phyloP scores from a whole-genome alignment of 257 asterid species.

The Solanum dulcamara region DNA sequence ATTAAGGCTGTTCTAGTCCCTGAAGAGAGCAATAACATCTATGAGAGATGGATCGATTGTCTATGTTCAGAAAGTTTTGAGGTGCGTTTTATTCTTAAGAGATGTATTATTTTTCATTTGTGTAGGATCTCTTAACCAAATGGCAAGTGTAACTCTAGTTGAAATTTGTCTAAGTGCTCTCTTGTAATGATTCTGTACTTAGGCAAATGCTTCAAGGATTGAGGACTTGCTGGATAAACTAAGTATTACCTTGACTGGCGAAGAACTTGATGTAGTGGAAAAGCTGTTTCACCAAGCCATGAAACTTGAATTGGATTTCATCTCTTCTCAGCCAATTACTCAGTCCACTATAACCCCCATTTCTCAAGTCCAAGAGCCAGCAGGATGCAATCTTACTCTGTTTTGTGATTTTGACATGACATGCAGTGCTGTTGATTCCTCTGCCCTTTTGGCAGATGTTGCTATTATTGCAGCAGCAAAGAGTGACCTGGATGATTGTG shows the following conservation, averaged over 20 bases:
- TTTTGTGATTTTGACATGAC: conserved; percentile 62
- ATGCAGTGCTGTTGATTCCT: conserved; percentile 52
- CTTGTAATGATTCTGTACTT: conserved; percentile 14
- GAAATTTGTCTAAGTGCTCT: conserved; percentile 10
- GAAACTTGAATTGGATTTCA: conserved; percentile 50
- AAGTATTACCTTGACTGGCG: conserved; percentile 54
- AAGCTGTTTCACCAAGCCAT: conserved; percentile 53
- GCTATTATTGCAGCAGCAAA: conserved; percentile 38
- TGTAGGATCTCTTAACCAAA: neutral
- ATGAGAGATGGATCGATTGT: conserved; percentile 51
- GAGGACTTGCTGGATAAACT: conserved; percentile 59
- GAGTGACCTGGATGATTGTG: conserved; percentile 9
- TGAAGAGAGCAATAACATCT: conserved; percentile 25
- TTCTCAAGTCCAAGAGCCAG: conserved; percentile 20
- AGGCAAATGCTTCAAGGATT: conserved; percentile 53
- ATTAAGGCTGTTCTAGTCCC: conserved; percentile 30
- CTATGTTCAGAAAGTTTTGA: conserved; percentile 44
- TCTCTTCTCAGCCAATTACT: conserved; percentile 34
- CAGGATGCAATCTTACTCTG: conserved; percentile 24
- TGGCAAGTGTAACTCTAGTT: neutral
- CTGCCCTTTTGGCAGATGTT: conserved; percentile 57
- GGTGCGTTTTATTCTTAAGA: conserved; percentile 22
- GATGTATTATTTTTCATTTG: neutral
- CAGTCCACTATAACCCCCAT: conserved; percentile 39
- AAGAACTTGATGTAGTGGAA: conserved; percentile 54